phyloP scores from a whole-genome alignment of 2,329 filamentous ascomycete species.

The Tolypocladium guangdongense region DNA sequence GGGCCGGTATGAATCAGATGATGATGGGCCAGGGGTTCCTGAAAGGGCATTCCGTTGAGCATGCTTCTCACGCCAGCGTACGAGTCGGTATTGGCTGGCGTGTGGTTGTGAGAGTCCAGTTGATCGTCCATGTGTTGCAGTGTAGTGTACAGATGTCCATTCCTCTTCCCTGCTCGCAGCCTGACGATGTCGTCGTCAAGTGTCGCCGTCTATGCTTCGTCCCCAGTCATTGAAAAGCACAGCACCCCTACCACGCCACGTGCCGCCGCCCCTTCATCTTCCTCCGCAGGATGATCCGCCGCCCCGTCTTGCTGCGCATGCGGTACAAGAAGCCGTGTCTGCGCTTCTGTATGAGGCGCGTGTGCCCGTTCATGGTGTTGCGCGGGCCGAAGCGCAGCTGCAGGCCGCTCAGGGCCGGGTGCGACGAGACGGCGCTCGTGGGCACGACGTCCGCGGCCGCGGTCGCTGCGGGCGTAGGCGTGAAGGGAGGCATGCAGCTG shows the following conservation, averaged over 20 bases:
- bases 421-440: conserved; percentile 30
- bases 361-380: conserved; percentile 44
- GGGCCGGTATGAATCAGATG: not conserved
- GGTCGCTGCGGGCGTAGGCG: conserved; percentile 10
- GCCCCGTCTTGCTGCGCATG: conserved; percentile 37
- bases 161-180: not conserved
- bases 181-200: not conserved
- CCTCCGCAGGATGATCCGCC: conserved; percentile 41
- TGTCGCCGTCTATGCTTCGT: not conserved
- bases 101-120: not conserved
- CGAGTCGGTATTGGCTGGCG: too few species aligned
- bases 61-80: not conserved
- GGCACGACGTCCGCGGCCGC: conserved; percentile 6
- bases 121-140: not conserved
- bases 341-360: conserved; percentile 47
- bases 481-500: conserved; percentile 18
- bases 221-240: not conserved
- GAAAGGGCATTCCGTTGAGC: too few species aligned
- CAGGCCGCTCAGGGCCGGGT: conserved; percentile 38
- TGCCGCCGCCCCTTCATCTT: conserved; percentile 39
- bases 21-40: too few species aligned
- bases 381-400: conserved; percentile 49
- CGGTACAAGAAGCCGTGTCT: conserved; percentile 46
- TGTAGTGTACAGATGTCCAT: not conserved
- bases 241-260: conserved; percentile 17